phyloP scores from a whole-genome alignment of 192 early-diverging fungal species.

The Mortierella antarctica region DNA sequence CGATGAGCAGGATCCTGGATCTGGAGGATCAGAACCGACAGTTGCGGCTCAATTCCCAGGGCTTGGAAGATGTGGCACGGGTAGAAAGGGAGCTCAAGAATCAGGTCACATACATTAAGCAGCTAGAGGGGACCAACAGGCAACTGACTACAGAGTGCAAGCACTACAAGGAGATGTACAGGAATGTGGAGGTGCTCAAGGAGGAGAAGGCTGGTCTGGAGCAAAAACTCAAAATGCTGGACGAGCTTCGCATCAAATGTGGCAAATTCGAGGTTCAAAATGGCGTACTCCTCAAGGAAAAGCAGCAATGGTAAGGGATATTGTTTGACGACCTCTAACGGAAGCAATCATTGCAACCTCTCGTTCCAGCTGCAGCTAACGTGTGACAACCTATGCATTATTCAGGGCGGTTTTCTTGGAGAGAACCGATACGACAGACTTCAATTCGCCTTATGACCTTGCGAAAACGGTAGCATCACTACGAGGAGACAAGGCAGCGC shows the following conservation, averaged over 20 bases:
- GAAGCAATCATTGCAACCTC: background rate
- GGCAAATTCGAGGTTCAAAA: slow-evolving; percentile 62
- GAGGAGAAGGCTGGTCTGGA: slow-evolving; percentile 68
- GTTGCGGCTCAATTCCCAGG: slow-evolving; percentile 17
- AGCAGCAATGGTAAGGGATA: slow-evolving; percentile 62
- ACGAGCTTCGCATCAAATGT: slow-evolving; percentile 58
- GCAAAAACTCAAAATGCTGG: slow-evolving; percentile 64
- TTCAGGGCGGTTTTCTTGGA: slow-evolving; percentile 56
- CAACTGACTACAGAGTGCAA: slow-evolving; percentile 60
- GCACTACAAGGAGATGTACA: slow-evolving; percentile 57
- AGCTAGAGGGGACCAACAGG: slow-evolving; percentile 63
- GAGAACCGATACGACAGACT: slow-evolving; percentile 48
- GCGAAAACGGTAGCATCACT: slow-evolving; percentile 57
- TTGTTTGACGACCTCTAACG: background rate
- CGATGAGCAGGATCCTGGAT: slow-evolving; percentile 17
- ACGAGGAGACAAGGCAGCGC: slow-evolving; percentile 56
- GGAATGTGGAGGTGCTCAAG: slow-evolving; percentile 61
- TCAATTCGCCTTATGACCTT: slow-evolving; percentile 65
- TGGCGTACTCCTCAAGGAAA: slow-evolving; percentile 59
- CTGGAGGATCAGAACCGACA: slow-evolving; percentile 46
- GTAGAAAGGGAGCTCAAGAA: slow-evolving; percentile 58
- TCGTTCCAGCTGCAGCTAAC: background rate
- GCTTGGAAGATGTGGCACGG: slow-evolving; percentile 38
- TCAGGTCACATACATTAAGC: slow-evolving; percentile 65
- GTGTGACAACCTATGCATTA: too few relatives aligned